These are phyloP conservation scores for Tolypocladium sp. DNA, from an alignment of 2,329 filamentous ascomycete species.

Conservation along the genomic window DNA sequence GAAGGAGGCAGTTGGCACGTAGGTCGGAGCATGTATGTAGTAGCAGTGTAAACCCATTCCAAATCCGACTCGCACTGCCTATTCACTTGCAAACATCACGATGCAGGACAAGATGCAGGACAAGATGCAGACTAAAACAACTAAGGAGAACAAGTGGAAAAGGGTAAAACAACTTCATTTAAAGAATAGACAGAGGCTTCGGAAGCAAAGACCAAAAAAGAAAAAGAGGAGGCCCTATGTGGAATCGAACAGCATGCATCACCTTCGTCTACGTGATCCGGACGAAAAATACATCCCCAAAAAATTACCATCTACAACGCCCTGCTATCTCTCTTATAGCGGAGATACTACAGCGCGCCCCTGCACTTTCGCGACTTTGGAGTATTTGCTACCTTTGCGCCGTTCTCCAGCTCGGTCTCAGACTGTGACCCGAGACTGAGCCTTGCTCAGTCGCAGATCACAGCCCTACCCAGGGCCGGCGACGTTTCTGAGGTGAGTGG, in stretches of 20 bases:
- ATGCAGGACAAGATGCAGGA: background rate
- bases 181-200: background rate
- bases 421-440: no score
- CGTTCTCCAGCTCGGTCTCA: constrained; percentile 9
- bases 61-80: background rate
- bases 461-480: constrained; percentile 2
- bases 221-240: no score
- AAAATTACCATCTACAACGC: constrained; percentile 2
- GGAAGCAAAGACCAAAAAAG: background rate
- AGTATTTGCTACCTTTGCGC: constrained; percentile 16
- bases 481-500: constrained; percentile 5
- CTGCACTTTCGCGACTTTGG: constrained; percentile 12
- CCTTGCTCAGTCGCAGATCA: no score
- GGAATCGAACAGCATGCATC: no score
- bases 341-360: constrained; percentile 17
- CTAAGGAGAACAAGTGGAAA: background rate
- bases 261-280: no score
- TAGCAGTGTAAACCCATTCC: background rate
- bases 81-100: background rate
- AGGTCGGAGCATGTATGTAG: background rate
- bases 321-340: constrained; percentile 12
- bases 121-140: background rate
- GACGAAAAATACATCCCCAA: background rate
- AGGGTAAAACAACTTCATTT: background rate
- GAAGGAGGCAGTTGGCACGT: constrained; percentile 46